These are phyloP conservation scores for Fennellomyces sp. DNA, from an alignment of 371 early-diverging fungal genomes.

Conservation along the genomic window DNA sequence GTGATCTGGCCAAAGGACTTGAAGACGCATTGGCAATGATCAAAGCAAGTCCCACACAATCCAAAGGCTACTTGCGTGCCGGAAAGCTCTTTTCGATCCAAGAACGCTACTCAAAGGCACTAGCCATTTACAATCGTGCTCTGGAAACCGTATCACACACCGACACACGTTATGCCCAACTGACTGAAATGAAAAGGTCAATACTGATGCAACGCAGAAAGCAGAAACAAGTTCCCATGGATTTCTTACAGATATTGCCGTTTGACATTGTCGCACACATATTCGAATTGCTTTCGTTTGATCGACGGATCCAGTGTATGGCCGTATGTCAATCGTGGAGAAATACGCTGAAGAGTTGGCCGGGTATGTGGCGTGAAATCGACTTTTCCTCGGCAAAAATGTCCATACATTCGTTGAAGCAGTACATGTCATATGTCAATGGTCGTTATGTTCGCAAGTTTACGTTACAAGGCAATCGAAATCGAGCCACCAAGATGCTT, in stretches of 20 bases:
- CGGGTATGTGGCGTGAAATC: slow-evolving; percentile 44
- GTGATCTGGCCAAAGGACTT: slow-evolving; percentile 21
- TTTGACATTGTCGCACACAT: slow-evolving; percentile 37
- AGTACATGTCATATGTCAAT: slow-evolving; percentile 25
- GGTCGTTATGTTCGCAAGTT: slow-evolving; percentile 31
- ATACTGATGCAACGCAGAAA: neutral
- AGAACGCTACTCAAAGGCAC: slow-evolving; percentile 17
- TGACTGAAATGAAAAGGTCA: slow-evolving; percentile 6
- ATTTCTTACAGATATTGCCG: slow-evolving; percentile 33
- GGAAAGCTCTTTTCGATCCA: slow-evolving; percentile 31
- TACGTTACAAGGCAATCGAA: slow-evolving; percentile 2
- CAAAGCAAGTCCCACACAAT: slow-evolving; percentile 20
- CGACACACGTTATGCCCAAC: slow-evolving; percentile 25
- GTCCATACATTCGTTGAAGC: slow-evolving; percentile 14
- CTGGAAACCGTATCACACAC: slow-evolving; percentile 13
- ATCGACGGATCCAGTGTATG: slow-evolving; percentile 35
- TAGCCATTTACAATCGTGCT: slow-evolving; percentile 24
- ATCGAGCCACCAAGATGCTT: slow-evolving; percentile 16
- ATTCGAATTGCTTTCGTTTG: slow-evolving; percentile 34
- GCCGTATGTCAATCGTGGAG: slow-evolving; percentile 40
- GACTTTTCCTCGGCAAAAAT: slow-evolving; percentile 22
- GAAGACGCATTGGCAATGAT: slow-evolving; percentile 32
- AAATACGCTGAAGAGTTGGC: slow-evolving; percentile 24
- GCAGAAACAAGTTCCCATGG: neutral
- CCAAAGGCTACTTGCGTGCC: slow-evolving; percentile 43